Conservation (phyloP, 768 basidiomycete species). For the Boletus eberwhitei region DNA sequence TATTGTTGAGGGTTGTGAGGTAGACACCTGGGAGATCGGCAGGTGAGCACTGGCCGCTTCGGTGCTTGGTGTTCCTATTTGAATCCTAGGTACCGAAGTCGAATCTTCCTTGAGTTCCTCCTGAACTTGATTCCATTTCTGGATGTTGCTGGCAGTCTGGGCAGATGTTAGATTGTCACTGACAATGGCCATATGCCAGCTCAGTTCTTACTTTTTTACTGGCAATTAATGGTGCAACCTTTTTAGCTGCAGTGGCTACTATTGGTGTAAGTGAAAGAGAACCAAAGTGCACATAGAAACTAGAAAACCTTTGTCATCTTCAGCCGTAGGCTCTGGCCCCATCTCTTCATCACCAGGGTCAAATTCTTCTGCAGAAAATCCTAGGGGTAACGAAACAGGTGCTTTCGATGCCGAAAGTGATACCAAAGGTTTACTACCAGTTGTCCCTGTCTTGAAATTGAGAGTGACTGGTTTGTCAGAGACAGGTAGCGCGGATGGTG, state of each 20-base stretch:
- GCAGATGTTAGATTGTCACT: conserved; percentile 1
- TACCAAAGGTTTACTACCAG: conserved; percentile 17
- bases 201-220: conserved; percentile 69
- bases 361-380: conserved; percentile 68
- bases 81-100: conserved; percentile 22
- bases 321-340: conserved; percentile 40
- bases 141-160: conserved; percentile 86
- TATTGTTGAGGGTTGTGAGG: conserved; percentile 9
- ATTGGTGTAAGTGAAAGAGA: conserved; percentile 8
- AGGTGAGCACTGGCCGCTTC: conserved; percentile 4
- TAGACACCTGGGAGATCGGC: conserved; percentile 5
- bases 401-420: conserved; percentile 27
- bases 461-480: conserved; percentile 81
- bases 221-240: conserved; percentile 76
- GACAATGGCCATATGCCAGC: neutral
- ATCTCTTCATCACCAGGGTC: conserved; percentile 37
- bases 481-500: conserved; percentile 67
- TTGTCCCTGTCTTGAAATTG: conserved; percentile 53
- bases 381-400: conserved; percentile 47
- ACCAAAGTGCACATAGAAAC: neutral
- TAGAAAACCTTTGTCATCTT: conserved; percentile 45
- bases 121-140: conserved; percentile 96
- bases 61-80: conserved; percentile 2
- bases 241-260: conserved; percentile 52
- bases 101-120: conserved; percentile 67